These are phyloP conservation scores for Hyaloscypha variabilis DNA, from an alignment of 495 filamentous ascomycete genomes.

Conservation along the genomic window DNA sequence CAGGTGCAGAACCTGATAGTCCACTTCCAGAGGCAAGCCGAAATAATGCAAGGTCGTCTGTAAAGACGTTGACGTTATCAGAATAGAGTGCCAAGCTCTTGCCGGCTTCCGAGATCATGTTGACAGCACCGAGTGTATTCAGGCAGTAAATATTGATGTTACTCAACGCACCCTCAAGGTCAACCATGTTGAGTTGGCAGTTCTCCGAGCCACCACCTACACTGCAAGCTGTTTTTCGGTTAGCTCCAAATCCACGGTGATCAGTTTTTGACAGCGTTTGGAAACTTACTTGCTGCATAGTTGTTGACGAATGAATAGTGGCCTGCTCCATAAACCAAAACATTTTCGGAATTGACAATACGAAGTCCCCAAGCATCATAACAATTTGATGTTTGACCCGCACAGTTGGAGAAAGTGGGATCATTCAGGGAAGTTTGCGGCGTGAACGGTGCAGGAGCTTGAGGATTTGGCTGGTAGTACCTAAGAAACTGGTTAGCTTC, in stretches of 20 bases:
- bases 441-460: conserved; percentile 60
- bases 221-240: conserved; percentile 14
- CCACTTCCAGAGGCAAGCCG: conserved; percentile 33
- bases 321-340: conserved; percentile 71
- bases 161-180: conserved; percentile 41
- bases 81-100: conserved; percentile 27
- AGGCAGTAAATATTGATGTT: conserved; percentile 56
- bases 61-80: conserved; percentile 51
- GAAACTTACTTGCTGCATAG: conserved; percentile 38
- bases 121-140: conserved; percentile 53
- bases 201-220: conserved; percentile 41
- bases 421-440: conserved; percentile 52
- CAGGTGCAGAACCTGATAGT: not conserved
- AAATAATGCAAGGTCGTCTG: conserved; percentile 46
- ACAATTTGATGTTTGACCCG: conserved; percentile 42
- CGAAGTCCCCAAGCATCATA: conserved; percentile 67
- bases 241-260: not conserved
- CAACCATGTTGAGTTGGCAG: conserved; percentile 58
- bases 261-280: too few relatives aligned
- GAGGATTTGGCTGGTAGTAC: conserved; percentile 65
- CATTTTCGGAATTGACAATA: conserved; percentile 57
- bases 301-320: conserved; percentile 77
- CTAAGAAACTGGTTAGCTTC: conserved; percentile 31
- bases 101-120: conserved; percentile 40
- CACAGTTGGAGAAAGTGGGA: conserved; percentile 56